Evolutionary conservation across 805 yeast species (phyloP).

Genomic region (Yamadazyma sp.): DNA sequence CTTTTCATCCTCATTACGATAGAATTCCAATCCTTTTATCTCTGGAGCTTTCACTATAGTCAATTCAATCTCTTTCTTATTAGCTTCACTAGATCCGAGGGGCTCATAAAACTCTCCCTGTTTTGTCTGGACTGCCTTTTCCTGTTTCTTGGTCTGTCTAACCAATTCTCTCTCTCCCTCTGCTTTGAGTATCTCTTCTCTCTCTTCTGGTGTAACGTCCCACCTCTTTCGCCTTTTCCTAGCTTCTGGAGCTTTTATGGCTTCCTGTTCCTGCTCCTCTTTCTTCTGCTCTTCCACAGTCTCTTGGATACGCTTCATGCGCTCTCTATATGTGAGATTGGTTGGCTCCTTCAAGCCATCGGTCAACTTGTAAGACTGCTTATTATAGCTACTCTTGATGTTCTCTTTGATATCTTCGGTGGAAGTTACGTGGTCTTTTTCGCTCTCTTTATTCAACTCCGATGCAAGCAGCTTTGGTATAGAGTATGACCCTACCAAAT

Average conservation of each 20-base stretch:
- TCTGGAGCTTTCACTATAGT: conserved; percentile 32
- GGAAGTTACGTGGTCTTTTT: conserved; percentile 16
- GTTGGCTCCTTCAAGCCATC: conserved; percentile 24
- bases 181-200: conserved; percentile 15
- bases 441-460: conserved; percentile 25
- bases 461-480: conserved; percentile 29
- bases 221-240: conserved; percentile 39
- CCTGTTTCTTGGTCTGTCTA: conserved; percentile 1
- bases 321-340: conserved; percentile 26
- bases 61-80: conserved; percentile 21
- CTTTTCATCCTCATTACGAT: conserved; percentile 69
- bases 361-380: conserved; percentile 27
- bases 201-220: conserved; percentile 45
- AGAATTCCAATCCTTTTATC: conserved; percentile 60
- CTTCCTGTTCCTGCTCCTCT: not conserved
- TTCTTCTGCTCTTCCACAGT: not conserved
- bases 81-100: conserved; percentile 37
- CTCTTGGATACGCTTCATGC: conserved; percentile 17
- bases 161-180: too few species aligned
- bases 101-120: conserved; percentile 47
- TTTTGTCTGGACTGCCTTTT: not conserved
- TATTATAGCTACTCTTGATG: conserved; percentile 27
- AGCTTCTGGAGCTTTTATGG: not conserved
- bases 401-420: conserved; percentile 19
- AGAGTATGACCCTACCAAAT: conserved; percentile 30